Percentiles rank a stretch among this genome's conserved stretches.
Conservation (phyloP, 1,284 basidiomycete species). For the Irpex sp. region DNA sequence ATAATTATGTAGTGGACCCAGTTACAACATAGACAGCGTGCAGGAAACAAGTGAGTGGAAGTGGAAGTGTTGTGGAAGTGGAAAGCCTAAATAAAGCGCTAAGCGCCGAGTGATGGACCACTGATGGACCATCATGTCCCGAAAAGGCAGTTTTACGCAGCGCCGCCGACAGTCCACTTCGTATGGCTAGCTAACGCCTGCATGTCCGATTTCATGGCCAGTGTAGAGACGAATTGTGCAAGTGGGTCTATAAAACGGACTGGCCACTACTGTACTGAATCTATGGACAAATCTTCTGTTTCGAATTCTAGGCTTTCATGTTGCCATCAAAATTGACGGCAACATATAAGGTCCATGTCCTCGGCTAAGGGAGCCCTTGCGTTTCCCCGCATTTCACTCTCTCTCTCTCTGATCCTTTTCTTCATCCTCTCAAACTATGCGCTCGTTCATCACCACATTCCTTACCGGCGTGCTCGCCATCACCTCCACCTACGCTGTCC, state of each 20-base stretch:
- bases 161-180: too few species aligned
- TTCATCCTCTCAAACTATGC: background rate
- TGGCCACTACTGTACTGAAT: too few species aligned
- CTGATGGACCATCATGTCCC: too few species aligned
- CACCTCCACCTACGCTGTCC: background rate
- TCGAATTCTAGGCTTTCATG: background rate
- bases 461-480: constrained; percentile 5
- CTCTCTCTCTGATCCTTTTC: background rate
- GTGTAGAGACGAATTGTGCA: too few species aligned
- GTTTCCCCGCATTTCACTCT: background rate
- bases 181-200: too few species aligned
- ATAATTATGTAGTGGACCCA: background rate
- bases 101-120: too few species aligned
- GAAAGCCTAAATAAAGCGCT: too few species aligned
- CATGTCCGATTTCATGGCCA: too few species aligned
- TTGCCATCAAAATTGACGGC: background rate
- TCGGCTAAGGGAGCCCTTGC: background rate
- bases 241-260: too few species aligned
- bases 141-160: too few species aligned
- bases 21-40: background rate
- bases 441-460: constrained; percentile 7
- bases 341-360: background rate
- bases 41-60: background rate
- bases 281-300: background rate
- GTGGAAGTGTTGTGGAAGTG: too few species aligned